A percentile compares a stretch with the other conserved stretches of the same genome.
phyloP scores from a whole-genome alignment of 352 stramenopile species.

The Phytophthora pisi region DNA sequence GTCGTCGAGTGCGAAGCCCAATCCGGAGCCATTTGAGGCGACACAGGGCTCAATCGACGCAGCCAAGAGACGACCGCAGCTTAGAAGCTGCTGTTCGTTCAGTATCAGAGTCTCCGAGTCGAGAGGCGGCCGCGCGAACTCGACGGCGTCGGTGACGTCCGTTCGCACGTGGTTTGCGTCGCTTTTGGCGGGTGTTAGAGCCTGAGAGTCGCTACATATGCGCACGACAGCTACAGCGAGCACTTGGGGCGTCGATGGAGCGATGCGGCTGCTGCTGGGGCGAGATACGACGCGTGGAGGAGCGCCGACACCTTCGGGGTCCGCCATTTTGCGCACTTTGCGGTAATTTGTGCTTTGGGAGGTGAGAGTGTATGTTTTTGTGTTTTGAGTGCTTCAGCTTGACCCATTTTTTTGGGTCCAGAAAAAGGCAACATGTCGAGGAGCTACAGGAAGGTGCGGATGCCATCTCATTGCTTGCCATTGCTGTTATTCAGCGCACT shows the following conservation, averaged over 20 bases:
- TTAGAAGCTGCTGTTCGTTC: conserved; percentile 23
- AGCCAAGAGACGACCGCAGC: conserved; percentile 13
- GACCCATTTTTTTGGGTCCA: not conserved
- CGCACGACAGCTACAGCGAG: conserved; percentile 26
- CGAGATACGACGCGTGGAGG: conserved; percentile 5
- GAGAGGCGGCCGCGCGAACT: conserved; percentile 23
- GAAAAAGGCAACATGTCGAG: conserved; percentile 73
- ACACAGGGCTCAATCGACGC: conserved; percentile 1
- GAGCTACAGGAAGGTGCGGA: not conserved
- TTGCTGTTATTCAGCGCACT: too few relatives aligned
- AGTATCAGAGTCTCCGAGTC: conserved; percentile 20
- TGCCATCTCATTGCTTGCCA: not conserved
- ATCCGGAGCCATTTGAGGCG: conserved; percentile 1
- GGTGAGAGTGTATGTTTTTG: not conserved
- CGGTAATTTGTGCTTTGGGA: conserved; percentile 19
- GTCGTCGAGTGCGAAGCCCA: conserved; percentile 29
- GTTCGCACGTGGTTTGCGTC: conserved; percentile 6
- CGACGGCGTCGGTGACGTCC: conserved; percentile 5
- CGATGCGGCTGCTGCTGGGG: conserved; percentile 4
- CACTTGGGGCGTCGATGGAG: conserved; percentile 3
- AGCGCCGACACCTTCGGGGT: conserved; percentile 2
- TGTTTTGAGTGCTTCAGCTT: conserved; percentile 21
- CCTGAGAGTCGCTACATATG: conserved; percentile 4
- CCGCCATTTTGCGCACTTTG: conserved; percentile 4
- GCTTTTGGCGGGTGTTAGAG: not conserved